Conservation (phyloP, 2,329 filamentous ascomycete genomes). For the Neofusicoccum parvum region DNA sequence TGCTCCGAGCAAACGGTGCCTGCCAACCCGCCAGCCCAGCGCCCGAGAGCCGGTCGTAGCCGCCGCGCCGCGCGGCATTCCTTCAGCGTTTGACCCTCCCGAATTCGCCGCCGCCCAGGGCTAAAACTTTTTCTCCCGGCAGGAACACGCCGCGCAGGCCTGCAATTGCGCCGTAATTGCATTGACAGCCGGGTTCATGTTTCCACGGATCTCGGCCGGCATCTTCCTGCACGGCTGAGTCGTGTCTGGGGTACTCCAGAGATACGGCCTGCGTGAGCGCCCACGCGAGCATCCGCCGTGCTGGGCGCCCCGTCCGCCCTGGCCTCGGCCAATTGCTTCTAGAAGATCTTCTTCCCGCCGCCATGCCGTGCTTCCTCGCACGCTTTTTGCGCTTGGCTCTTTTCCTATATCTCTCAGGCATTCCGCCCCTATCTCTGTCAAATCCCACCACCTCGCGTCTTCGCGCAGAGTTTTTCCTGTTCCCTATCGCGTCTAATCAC, state of each 20-base stretch:
- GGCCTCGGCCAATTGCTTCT: neutral
- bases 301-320: no score
- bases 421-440: neutral
- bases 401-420: neutral
- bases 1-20: neutral
- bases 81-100: neutral
- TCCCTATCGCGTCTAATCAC: neutral
- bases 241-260: conserved; percentile 13
- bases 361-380: neutral
- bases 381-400: no score
- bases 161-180: neutral
- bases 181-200: neutral
- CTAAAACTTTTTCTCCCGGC: neutral
- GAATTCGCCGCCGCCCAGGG: neutral
- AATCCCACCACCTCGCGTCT: neutral
- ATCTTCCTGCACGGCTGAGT: neutral
- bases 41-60: conserved; percentile 1
- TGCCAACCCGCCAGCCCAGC: neutral
- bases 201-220: neutral
- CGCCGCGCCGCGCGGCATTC: conserved; percentile 3
- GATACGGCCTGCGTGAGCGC: neutral
- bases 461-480: no score
- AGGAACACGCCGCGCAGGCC: no score
- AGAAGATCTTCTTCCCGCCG: conserved; percentile 1
- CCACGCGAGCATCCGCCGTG: neutral